A percentile compares a stretch with the other conserved stretches of the same genome.
These are phyloP conservation scores for Sphagnurus paluster DNA, from an alignment of 1,284 basidiomycete genomes.

Conservation along the genomic window DNA sequence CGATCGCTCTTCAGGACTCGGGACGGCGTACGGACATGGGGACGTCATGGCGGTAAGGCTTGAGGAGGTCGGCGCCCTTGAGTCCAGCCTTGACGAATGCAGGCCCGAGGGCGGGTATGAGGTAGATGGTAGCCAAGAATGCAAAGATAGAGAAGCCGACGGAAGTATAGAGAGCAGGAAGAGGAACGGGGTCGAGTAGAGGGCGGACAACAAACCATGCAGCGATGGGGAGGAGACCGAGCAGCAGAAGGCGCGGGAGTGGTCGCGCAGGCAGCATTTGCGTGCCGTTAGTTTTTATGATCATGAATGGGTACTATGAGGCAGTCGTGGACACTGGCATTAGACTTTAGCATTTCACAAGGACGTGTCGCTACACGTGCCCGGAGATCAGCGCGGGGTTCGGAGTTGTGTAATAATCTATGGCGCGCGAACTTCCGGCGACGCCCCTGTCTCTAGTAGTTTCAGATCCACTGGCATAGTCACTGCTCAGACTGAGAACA, in stretches of 20 bases:
- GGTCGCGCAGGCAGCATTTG: constrained; percentile 41
- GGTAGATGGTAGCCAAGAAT: constrained; percentile 68
- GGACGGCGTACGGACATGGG: constrained; percentile 62
- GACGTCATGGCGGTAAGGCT: constrained; percentile 56
- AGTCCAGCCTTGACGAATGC: constrained; percentile 77
- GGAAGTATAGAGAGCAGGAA: constrained; percentile 72
- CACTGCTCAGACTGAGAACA: no score
- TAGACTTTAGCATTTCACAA: not conserved
- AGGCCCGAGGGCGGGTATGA: constrained; percentile 74
- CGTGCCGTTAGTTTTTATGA: constrained; percentile 6
- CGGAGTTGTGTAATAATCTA: constrained; percentile 12
- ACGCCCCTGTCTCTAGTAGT: no score
- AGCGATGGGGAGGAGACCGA: constrained; percentile 62
- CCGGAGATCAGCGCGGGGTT: constrained; percentile 14
- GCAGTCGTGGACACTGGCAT: no score
- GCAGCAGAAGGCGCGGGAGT: constrained; percentile 52
- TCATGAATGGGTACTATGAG: not conserved
- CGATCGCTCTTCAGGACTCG: constrained; percentile 3
- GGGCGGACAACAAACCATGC: constrained; percentile 71
- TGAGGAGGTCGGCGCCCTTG: constrained; percentile 81
- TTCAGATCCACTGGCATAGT: no score
- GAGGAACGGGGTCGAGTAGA: constrained; percentile 63
- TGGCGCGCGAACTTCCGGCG: no score
- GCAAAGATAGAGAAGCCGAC: constrained; percentile 82
- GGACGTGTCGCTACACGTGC: constrained; percentile 14